Evolutionary conservation across 495 filamentous ascomycete species (phyloP).

Genomic region (Hypoxylon lenormandii): DNA sequence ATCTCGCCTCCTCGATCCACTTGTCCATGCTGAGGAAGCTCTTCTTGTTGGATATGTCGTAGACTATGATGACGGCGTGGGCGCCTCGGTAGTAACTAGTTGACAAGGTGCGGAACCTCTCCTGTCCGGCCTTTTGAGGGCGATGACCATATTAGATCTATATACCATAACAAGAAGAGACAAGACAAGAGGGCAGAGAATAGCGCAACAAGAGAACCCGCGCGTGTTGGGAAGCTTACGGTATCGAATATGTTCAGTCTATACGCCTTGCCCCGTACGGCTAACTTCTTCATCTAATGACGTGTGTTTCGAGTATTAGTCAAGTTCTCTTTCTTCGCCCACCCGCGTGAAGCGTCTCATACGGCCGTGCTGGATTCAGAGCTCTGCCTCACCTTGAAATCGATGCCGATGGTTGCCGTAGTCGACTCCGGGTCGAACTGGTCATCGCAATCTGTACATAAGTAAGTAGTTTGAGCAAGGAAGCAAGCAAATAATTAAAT

Average conservation of each 20-base stretch:
- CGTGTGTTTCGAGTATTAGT: background rate
- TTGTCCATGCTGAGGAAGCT: constrained; percentile 68
- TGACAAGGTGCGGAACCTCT: constrained; percentile 71
- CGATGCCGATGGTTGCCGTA: constrained; percentile 71
- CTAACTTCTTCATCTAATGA: constrained; percentile 59
- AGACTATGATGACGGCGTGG: constrained; percentile 70
- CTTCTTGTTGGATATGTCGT: constrained; percentile 68
- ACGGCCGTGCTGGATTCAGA: too few species aligned
- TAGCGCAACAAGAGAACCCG: background rate
- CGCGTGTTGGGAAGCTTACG: constrained; percentile 49
- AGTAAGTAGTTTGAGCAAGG: too few species aligned
- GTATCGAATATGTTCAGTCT: constrained; percentile 70
- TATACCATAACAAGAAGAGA: constrained; percentile 1
- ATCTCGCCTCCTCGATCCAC: constrained; percentile 70
- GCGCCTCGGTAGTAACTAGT: constrained; percentile 72
- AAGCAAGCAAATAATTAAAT: too few species aligned
- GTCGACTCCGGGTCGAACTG: constrained; percentile 69
- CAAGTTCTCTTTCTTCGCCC: background rate
- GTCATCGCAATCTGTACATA: constrained; percentile 65
- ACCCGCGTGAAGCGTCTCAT: too few species aligned
- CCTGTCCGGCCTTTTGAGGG: constrained; percentile 62
- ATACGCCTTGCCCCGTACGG: constrained; percentile 67
- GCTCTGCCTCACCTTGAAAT: constrained; percentile 64
- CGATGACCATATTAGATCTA: constrained; percentile 7
- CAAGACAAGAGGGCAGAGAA: too few species aligned